phyloP scores from a whole-genome alignment of 1,284 basidiomycete genomes.

The Ganoderma lucidum region DNA sequence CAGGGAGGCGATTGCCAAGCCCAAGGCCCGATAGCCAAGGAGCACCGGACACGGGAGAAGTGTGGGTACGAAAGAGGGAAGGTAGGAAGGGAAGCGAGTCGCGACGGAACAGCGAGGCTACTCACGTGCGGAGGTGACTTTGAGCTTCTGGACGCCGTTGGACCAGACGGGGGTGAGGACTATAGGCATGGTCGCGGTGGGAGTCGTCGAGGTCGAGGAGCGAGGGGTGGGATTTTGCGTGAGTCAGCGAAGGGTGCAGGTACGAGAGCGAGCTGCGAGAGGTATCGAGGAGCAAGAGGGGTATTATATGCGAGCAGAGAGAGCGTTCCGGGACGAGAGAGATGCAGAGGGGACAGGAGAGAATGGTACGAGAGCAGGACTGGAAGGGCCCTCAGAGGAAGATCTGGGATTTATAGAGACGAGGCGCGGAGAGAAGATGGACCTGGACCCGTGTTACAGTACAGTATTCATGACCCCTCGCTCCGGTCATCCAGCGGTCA shows the following conservation, averaged over 20 bases:
- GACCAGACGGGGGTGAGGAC: conserved; percentile 75
- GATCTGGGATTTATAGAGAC: conserved; percentile 20
- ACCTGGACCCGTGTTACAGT: not conserved
- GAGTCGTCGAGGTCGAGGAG: too few species aligned
- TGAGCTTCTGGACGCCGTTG: conserved; percentile 73
- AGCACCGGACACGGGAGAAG: conserved; percentile 22
- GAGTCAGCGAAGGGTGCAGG: conserved; percentile 15
- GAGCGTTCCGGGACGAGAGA: conserved; percentile 4
- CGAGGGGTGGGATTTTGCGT: conserved; percentile 2
- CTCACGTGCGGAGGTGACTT: conserved; percentile 64
- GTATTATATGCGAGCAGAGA: conserved; percentile 29
- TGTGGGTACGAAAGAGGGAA: conserved; percentile 19
- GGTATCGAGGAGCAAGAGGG: conserved; percentile 17
- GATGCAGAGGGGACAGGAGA: conserved; percentile 8
- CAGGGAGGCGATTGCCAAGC: not conserved
- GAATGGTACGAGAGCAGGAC: conserved; percentile 23
- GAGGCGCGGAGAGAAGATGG: conserved; percentile 4
- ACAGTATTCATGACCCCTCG: not conserved
- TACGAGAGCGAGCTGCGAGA: conserved; percentile 11
- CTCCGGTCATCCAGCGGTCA: not conserved
- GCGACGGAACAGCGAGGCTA: conserved; percentile 23
- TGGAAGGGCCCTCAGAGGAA: conserved; percentile 1
- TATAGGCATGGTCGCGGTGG: conserved; percentile 58
- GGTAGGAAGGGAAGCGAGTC: conserved; percentile 15
- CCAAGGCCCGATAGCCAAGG: too few species aligned